These are phyloP conservation scores for Macadamia tetraphylla DNA, from an alignment of 164 flowering plant genomes.

Conservation along the genomic window DNA sequence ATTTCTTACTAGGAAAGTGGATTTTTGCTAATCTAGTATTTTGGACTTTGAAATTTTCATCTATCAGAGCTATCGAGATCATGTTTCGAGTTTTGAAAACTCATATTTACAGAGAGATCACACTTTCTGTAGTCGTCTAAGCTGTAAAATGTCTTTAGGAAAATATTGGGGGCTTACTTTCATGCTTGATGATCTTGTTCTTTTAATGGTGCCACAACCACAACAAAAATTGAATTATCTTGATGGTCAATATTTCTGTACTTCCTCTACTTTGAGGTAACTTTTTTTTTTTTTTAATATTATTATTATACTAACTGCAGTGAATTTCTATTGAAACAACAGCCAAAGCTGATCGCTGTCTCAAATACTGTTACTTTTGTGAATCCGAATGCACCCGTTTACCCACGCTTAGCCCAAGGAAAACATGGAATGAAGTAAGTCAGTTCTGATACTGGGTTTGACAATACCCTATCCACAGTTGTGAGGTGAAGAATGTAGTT, in stretches of 20 bases:
- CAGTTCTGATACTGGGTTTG: not conserved
- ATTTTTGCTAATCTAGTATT: too few relatives aligned
- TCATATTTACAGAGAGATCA: too few relatives aligned
- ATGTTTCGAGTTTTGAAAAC: too few relatives aligned
- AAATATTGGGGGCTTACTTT: too few relatives aligned
- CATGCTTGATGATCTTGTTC: too few relatives aligned
- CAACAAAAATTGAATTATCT: too few relatives aligned
- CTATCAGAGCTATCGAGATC: too few relatives aligned
- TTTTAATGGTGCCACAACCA: too few relatives aligned
- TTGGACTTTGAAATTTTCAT: too few relatives aligned
- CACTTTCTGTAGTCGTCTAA: too few relatives aligned
- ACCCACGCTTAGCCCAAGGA: conserved; percentile 86
- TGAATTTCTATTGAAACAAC: conserved; percentile 7
- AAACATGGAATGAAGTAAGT: conserved; percentile 75
- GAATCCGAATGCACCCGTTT: conserved; percentile 81
- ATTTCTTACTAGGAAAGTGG: too few relatives aligned
- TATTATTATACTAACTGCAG: not conserved
- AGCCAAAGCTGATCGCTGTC: conserved; percentile 79
- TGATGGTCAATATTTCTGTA: not conserved
- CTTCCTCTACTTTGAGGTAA: not conserved
- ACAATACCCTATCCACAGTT: not conserved
- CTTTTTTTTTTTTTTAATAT: not conserved
- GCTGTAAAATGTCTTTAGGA: too few relatives aligned
- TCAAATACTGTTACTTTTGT: conserved; percentile 57
- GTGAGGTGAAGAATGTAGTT: not conserved